These are phyloP conservation scores for Epichloe bromicola DNA, from an alignment of 2,329 filamentous ascomycete genomes.

Conservation along the genomic window DNA sequence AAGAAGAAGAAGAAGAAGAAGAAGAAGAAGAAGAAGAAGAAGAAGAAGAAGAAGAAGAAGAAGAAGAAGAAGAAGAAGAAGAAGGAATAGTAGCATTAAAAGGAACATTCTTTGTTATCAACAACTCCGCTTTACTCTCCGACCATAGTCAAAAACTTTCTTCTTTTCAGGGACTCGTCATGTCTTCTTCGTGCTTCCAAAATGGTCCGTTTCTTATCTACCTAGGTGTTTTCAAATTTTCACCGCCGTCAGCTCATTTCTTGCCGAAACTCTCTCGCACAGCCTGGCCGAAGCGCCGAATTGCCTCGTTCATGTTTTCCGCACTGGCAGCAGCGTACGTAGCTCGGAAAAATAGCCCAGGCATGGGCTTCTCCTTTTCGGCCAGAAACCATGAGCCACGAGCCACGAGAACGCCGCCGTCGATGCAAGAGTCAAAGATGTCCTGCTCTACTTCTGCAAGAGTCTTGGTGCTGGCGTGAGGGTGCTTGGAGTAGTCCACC, in stretches of 20 bases:
- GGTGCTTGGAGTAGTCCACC: conserved; percentile 54
- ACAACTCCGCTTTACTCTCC: no score
- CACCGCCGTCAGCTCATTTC: conserved; percentile 10
- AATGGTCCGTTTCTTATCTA: not conserved
- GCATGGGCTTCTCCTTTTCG: conserved; percentile 45
- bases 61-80: not conserved
- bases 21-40: not conserved
- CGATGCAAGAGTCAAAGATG: conserved; percentile 68
- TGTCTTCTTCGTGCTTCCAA: not conserved
- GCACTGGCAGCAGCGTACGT: conserved; percentile 75
- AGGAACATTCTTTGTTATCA: not conserved
- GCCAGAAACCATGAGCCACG: conserved; percentile 87
- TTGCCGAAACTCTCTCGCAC: conserved; percentile 45
- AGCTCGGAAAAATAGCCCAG: conserved; percentile 72
- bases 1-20: not conserved
- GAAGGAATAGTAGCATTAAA: not conserved
- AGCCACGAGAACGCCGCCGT: conserved; percentile 66
- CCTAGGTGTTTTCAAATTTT: not conserved
- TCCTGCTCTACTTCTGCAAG: conserved; percentile 66
- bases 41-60: not conserved
- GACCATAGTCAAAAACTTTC: no score
- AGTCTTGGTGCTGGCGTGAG: conserved; percentile 36
- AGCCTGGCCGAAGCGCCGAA: conserved; percentile 62
- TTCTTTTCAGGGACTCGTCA: not conserved
- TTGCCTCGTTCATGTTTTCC: conserved; percentile 58